These are phyloP conservation scores for Dendrobium chrysotoxum DNA, from an alignment of 106 monocot genomes.

Conservation along the genomic window DNA sequence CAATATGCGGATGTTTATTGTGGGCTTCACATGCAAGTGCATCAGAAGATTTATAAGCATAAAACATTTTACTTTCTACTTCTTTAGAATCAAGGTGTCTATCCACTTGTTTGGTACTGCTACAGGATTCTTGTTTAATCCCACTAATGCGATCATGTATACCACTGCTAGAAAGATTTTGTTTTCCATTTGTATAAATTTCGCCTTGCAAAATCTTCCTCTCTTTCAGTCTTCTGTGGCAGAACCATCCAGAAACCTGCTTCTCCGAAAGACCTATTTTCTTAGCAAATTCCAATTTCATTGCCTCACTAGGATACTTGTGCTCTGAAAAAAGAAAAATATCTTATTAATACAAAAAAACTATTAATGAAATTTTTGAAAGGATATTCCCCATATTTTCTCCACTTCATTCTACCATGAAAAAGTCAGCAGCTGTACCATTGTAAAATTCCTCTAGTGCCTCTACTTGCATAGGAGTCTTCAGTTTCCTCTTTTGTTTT, in stretches of 20 bases:
- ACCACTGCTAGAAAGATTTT: constrained; percentile 21
- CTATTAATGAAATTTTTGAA: neutral
- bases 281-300: constrained; percentile 28
- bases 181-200: constrained; percentile 12
- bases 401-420: neutral
- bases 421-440: constrained; percentile 18
- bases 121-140: constrained; percentile 38
- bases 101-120: constrained; percentile 39
- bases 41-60: constrained; percentile 10
- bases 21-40: constrained; percentile 6
- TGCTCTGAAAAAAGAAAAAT: constrained; percentile 24
- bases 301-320: constrained; percentile 36
- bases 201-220: constrained; percentile 25
- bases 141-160: constrained; percentile 29
- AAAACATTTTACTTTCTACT: constrained; percentile 31
- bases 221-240: constrained; percentile 46
- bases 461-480: constrained; percentile 31
- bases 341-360: constrained; percentile 4
- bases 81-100: constrained; percentile 31
- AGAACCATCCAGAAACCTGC: constrained; percentile 48
- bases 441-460: constrained; percentile 37
- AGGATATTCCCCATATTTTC: neutral
- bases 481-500: constrained; percentile 23
- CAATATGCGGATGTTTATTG: neutral
- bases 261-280: constrained; percentile 30